Base-by-base conservation (phyloP, 805 yeast species). In the Schwanniomyces vanrijiae region DNA sequence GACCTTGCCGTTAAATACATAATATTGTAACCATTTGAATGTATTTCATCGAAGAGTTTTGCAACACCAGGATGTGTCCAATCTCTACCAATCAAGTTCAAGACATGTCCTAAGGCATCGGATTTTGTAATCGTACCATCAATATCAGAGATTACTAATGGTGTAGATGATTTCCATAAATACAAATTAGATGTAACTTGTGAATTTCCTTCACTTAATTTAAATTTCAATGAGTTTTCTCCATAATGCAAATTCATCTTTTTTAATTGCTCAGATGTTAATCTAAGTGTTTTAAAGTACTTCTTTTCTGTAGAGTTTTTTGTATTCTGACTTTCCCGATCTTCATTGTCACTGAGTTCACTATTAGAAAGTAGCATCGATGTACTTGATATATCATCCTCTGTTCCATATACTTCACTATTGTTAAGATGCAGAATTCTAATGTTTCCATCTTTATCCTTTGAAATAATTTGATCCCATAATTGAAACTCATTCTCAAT, bases 11-110 rank as follows among this genome's bases (percentile, higher is more conserved):
- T 94, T 55, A 94, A 73, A 65, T 94, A 94, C 81, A 94, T 78
- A 44, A 94, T 85, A 60, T 94, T 90, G 73, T 92, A 94, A 0
- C 99, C 98, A 61, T 94, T 94, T 48, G 78, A 69, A 39, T 77
- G 61, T 51, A 94, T 94, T 63, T 94, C 99, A n/a, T 82, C 82
- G 62, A 91, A 94, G 47, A 94, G 70, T 59, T 84, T 84, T 2
- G 97, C 96, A 35, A 94, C 99, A 26, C 99, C 99, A 1, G 83
- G 81, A 64, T 94, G 99, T 0, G 99, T 94, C 99, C 99, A 94
- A 70, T 94, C 99, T 56, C 90, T 81, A 4, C 99, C 99, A 31
- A 94, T 73, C 82, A 92, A 83, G 14, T 94, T 90, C 65, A 94
- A 73, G 2, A 94, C 92, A 66, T 94, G 99, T 2, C 99, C 99